Conservation (phyloP, 768 basidiomycete species). For the Tephrocybe sp. region DNA sequence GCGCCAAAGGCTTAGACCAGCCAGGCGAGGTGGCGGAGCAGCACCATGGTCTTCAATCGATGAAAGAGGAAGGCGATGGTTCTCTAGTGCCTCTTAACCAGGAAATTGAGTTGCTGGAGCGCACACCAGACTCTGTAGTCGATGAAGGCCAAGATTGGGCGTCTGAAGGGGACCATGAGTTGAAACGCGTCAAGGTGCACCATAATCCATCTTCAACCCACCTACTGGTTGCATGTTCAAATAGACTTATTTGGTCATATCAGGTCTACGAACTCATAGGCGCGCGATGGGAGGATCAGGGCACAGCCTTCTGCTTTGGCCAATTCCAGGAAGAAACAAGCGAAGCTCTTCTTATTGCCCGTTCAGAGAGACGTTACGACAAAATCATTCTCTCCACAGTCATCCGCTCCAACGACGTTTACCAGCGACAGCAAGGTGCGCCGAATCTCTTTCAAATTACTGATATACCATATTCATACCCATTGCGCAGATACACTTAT, state of each 20-base stretch:
- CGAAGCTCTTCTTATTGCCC: constrained; percentile 83
- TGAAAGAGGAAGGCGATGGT: constrained; percentile 37
- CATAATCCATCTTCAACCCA: constrained; percentile 1
- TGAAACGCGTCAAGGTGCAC: constrained; percentile 82
- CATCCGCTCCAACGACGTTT: constrained; percentile 81
- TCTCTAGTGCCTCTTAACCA: constrained; percentile 34
- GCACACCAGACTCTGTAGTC: constrained; percentile 35
- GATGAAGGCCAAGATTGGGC: constrained; percentile 66
- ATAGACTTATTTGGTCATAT: constrained; percentile 14
- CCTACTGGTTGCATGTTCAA: neutral
- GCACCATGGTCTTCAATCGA: constrained; percentile 21
- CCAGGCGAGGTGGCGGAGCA: constrained; percentile 15
- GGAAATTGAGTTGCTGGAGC: constrained; percentile 49
- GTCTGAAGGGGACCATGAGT: constrained; percentile 66
- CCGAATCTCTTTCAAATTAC: constrained; percentile 6
- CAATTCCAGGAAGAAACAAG: constrained; percentile 76
- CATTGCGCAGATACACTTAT: constrained; percentile 82
- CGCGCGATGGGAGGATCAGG: constrained; percentile 91
- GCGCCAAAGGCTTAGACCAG: constrained; percentile 20
- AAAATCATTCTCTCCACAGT: constrained; percentile 77
- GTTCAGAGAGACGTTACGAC: constrained; percentile 70
- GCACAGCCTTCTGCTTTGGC: constrained; percentile 95
- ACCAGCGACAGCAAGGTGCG: constrained; percentile 79
- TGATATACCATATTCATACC: constrained; percentile 1
- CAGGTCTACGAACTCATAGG: constrained; percentile 95